Conservation (phyloP, 1,139 yeast genomes). For the Geotrichum candidum region DNA sequence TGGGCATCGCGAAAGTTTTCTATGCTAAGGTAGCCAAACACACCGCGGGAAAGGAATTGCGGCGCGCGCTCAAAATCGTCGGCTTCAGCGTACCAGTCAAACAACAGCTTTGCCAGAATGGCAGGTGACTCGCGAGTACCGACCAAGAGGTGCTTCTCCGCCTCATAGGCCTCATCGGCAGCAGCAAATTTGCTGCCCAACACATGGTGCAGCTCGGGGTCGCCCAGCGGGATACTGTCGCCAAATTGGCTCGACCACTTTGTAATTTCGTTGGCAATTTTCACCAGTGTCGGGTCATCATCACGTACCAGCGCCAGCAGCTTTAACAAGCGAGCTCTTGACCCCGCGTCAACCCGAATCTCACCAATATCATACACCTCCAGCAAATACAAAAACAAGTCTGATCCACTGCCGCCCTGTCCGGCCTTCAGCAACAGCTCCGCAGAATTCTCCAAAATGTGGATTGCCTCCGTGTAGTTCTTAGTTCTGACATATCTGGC, state of each 20-base stretch:
- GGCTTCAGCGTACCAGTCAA: slow-evolving; percentile 48
- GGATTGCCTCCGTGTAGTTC: slow-evolving; percentile 64
- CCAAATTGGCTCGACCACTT: slow-evolving; percentile 54
- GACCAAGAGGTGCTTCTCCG: slow-evolving; percentile 56
- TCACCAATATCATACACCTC: slow-evolving; percentile 56
- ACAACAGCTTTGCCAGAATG: slow-evolving; percentile 49
- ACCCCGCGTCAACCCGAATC: slow-evolving; percentile 35
- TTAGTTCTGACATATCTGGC: slow-evolving; percentile 71
- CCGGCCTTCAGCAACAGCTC: slow-evolving; percentile 58
- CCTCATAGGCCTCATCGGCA: slow-evolving; percentile 41
- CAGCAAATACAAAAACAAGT: slow-evolving; percentile 66
- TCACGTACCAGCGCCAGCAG: slow-evolving; percentile 49
- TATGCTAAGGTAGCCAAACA: slow-evolving; percentile 62
- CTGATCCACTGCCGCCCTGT: slow-evolving; percentile 77
- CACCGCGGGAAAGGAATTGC: slow-evolving; percentile 53
- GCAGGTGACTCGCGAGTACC: slow-evolving; percentile 60
- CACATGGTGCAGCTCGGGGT: slow-evolving; percentile 64
- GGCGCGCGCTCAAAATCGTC: slow-evolving; percentile 41
- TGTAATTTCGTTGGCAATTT: slow-evolving; percentile 58
- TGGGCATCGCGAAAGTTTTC: slow-evolving; percentile 56
- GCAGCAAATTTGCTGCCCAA: slow-evolving; percentile 58
- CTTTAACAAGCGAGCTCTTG: slow-evolving; percentile 37
- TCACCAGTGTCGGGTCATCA: slow-evolving; percentile 60
- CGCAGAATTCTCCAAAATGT: slow-evolving; percentile 65
- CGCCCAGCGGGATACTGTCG: slow-evolving; percentile 55